Evolutionary conservation across 345 rosid genomes (phyloP).

Genomic region (Mercurialis annua): DNA sequence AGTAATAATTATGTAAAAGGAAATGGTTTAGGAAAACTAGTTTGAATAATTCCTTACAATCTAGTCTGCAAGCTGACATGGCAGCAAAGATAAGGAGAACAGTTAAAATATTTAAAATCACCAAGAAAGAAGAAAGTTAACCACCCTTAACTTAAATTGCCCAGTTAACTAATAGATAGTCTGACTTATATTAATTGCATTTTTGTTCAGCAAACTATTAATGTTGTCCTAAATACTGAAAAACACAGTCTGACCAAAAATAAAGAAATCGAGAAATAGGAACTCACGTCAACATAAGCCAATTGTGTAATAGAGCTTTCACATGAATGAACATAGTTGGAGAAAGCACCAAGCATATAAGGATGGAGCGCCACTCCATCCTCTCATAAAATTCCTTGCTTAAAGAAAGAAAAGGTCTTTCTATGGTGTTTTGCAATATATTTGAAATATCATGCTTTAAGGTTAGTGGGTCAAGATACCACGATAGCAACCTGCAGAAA

Average conservation of each 20-base stretch:
- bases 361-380: conserved; percentile 46
- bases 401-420: conserved; percentile 68
- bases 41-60: too few species aligned
- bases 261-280: conserved; percentile 1
- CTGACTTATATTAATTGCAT: too few species aligned
- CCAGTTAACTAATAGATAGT: too few species aligned
- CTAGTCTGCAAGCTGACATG: too few species aligned
- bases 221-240: too few species aligned
- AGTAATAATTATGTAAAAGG: too few species aligned
- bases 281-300: conserved; percentile 75
- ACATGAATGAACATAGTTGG: conserved; percentile 48
- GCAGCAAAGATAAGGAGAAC: too few species aligned
- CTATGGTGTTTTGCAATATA: conserved; percentile 46
- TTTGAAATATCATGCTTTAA: conserved; percentile 55
- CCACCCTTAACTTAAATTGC: too few species aligned
- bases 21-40: not conserved
- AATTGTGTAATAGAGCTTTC: conserved; percentile 59
- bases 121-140: too few species aligned
- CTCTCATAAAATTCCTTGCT: conserved; percentile 51
- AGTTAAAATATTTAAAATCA: too few species aligned
- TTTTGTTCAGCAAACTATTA: too few species aligned
- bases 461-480: conserved; percentile 64
- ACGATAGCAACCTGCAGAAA: conserved; percentile 53
- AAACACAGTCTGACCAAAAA: not conserved
- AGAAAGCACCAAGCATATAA: conserved; percentile 51